Base-by-base conservation (phyloP, 352 stramenopile genomes). In the Pythium aristosporum region DNA sequence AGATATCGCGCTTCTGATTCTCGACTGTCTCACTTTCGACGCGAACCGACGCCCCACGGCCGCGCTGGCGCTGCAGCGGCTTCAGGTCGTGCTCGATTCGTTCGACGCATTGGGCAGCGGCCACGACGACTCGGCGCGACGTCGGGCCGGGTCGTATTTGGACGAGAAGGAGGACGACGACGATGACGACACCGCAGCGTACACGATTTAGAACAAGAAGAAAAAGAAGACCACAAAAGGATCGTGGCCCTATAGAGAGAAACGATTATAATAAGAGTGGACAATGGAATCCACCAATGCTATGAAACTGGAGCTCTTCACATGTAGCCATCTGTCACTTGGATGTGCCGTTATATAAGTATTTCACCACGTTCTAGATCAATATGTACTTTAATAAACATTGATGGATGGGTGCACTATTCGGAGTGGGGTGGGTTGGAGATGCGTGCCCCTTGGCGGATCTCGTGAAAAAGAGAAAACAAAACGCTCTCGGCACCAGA, bases 1-100 rank as follows among this genome's bases (percentile, higher is more conserved):
- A 0, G 71, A 73, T 1, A 72, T 91, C 3, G 70, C 66, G 2
- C 53, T 62, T 39, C 65, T 91, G 32, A 79, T 86, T 60, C 57
- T 70, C 56, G 75, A 87, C 50, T 91, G 82, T 46, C 65, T 89
- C 54, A 69, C 75, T 23, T 59, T 85, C 3, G 73, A 88, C 39
- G 72, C 82, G 1, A 63, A 67, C 6, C n/a, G 58, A 11, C 80
- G 82, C 0, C 82, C 82, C 0, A 79, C 67, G 6, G 77, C 82
- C 9, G 49, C 57, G 11, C 63, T 75, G n/a, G 78, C 67, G 11
- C 59, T 79, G 10, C 52, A 69, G 25, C 69, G 77, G n/a, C 39
- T 91, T 10, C 67, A 75, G 7, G 61, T 66, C 30, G 67, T 87
- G 54, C 52, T 89, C 43, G 76, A 87, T 11, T 73, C 72, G 10